Evolutionary conservation across 2,329 filamentous ascomycete genomes (phyloP), one percentile per base, ranked within the genome.

Genomic region (Ilyonectria mors-panacis): DNA sequence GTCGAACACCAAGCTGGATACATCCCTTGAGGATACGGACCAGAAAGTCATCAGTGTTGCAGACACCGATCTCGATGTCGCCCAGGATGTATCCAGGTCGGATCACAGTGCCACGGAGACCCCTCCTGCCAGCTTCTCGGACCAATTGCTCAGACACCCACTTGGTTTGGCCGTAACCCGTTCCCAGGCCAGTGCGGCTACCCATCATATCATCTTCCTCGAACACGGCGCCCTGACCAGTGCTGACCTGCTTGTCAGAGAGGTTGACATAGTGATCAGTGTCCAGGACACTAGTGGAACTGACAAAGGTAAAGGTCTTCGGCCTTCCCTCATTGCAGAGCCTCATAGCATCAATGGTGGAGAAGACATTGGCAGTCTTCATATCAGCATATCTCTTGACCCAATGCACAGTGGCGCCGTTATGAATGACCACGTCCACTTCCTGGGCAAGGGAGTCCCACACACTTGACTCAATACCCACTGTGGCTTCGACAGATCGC

Each of bases 151-250:
- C 88, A 8, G 88, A 87, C 6, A 89, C 93, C 94, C 94, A 98
- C 83, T 98, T 98, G 71, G 89, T 90, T 80, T 98, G 95, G 3
- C 95, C n/a, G n/a, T 98, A 98, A 6, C 95, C 95, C 1, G 93
- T 97, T 44, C 90, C 90, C 2, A 98, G 89, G 35, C 93, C 93
- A 59, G 85, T 90, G 44, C 90, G 87, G 75, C 93, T 95, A 59
- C 94, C 94, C 72, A 89, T 84, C 68, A 98, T 85, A 71, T 95
- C 91, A 77, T 98, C 95, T 0, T 85, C 86, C 79, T 98, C 95
- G 21, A 86, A 84, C 17, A 97, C 87, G n/a, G 89, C 89, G 21
- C 84, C 85, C 8, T 88, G 89, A 10, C 92, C 92, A 35, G 87
- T 86, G 56, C 68, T 62, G 37, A 63, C 65, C 61, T 77, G 65